Conservation (phyloP, 441 rosid genomes). For the Breynia disticha region DNA sequence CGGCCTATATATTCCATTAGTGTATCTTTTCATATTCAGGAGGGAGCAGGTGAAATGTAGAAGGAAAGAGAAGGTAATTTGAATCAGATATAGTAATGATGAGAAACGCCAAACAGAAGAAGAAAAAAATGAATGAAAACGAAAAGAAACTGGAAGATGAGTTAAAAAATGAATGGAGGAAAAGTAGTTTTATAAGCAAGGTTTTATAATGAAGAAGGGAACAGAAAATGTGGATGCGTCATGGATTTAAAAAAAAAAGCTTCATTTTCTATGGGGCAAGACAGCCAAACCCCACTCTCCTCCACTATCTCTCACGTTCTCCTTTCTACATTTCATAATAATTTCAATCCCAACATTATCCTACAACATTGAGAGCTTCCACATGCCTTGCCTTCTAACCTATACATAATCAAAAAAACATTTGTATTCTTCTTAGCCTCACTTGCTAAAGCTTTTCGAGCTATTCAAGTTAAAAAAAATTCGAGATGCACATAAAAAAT, state of each 20-base stretch:
- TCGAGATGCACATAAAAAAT: too few relatives aligned
- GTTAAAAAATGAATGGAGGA: constrained; percentile 17
- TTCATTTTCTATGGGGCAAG: constrained; percentile 10
- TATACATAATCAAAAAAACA: background rate
- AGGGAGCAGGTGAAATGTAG: too few relatives aligned
- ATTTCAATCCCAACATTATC: constrained; percentile 25
- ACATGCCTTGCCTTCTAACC: constrained; percentile 20
- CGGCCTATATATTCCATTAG: too few relatives aligned
- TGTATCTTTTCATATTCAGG: too few relatives aligned
- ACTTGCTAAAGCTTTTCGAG: background rate
- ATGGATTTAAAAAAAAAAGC: constrained; percentile 26
- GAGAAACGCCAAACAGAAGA: background rate
- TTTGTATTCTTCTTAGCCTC: constrained; percentile 8
- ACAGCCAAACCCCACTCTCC: constrained; percentile 21
- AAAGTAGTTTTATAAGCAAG: constrained; percentile 12
- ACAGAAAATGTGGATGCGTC: constrained; percentile 38
- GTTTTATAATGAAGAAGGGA: constrained; percentile 8
- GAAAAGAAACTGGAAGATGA: constrained; percentile 4
- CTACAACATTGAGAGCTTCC: constrained; percentile 15
- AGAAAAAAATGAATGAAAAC: constrained; percentile 4
- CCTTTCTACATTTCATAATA: constrained; percentile 5
- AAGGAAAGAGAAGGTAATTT: too few relatives aligned
- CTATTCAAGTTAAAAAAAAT: too few relatives aligned
- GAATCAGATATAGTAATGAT: too few relatives aligned
- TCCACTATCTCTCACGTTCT: constrained; percentile 26